Evolutionary conservation across 192 early-diverging fungal species (phyloP).

Genomic region (Chytriomyces confervae): DNA sequence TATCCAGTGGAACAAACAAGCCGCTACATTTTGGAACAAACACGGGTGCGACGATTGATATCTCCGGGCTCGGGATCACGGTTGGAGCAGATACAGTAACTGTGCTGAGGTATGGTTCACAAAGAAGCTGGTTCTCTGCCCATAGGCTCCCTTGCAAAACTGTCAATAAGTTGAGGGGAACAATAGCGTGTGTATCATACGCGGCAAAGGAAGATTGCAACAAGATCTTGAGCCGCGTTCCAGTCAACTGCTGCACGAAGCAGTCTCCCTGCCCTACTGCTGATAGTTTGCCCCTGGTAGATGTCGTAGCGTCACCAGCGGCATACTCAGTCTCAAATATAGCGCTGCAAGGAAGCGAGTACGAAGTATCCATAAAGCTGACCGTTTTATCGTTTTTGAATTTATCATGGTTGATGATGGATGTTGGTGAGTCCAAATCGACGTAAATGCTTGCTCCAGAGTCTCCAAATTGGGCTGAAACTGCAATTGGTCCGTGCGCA

Average conservation of each 20-base stretch:
- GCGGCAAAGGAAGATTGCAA: slow-evolving; percentile 21
- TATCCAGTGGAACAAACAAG: slow-evolving; percentile 18
- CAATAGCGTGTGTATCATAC: slow-evolving; percentile 25
- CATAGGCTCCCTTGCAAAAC: slow-evolving; percentile 22
- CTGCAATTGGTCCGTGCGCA: slow-evolving; percentile 16
- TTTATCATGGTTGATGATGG: slow-evolving; percentile 16
- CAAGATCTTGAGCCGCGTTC: slow-evolving; percentile 20
- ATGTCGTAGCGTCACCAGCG: background rate
- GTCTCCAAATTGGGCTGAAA: slow-evolving; percentile 21
- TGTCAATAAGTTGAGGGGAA: slow-evolving; percentile 2
- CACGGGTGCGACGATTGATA: slow-evolving; percentile 24
- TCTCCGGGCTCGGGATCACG: slow-evolving; percentile 11
- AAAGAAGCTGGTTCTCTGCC: slow-evolving; percentile 7
- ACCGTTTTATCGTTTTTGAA: slow-evolving; percentile 7
- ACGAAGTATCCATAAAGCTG: background rate
- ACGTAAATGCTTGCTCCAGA: slow-evolving; percentile 34
- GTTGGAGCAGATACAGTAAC: slow-evolving; percentile 7
- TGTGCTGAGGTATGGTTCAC: background rate
- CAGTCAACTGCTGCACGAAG: slow-evolving; percentile 28
- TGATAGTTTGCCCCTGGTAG: slow-evolving; percentile 28
- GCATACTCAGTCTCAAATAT: slow-evolving; percentile 23
- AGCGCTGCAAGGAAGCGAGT: slow-evolving; percentile 23
- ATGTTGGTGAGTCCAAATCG: slow-evolving; percentile 18
- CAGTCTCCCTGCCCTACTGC: slow-evolving; percentile 10
- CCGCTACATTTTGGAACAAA: slow-evolving; percentile 22